Evolutionary conservation across 805 yeast species (phyloP), one percentile per base, ranked within the genome.

Genomic region (Vanderwaltozyma verrucispora): DNA sequence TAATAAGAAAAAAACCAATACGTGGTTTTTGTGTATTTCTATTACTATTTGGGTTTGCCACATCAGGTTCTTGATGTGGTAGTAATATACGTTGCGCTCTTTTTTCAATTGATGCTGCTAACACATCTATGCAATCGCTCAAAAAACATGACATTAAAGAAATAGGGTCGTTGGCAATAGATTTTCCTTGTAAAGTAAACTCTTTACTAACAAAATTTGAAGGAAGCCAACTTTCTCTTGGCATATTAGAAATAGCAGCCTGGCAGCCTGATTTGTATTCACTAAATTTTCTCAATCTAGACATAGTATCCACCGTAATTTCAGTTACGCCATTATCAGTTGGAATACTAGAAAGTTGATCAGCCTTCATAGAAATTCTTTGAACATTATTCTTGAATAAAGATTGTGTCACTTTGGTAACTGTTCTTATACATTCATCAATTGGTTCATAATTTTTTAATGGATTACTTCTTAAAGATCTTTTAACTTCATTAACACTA

Each of bases 61-160:
- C 45, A 32, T 50, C 53, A 15, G 45, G 50, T 28, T 51, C 58
- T n/a, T 40, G 48, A 16, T 42, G 42, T 19, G 53, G 51, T 16
- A 30, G 21, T 17, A 36, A 16, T 6, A 28, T 24, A 20, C 53
- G 40, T 41, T 69, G 68, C 21, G 82, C 74, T 45, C 71, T 70
- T 36, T 74, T 64, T 53, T 82, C 94, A 33, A 88, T 60, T 37
- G 71, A 71, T 24, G 77, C 65, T 53, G 79, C 68, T 19, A 85
- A 69, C 32, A 78, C 76, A 56, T 88, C 96, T 30, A 89, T 69
- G 31, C 81, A 68, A 55, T 89, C 97, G 36, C 87, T 72, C 42
- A 75, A 71, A 51, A 72, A 88, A 31, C 81, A 68, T 1, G 86
- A 71, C 25, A 86, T 57, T 44, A 81, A 58, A 39, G 69, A 71